These are phyloP conservation scores for Linum tenue DNA, from an alignment of 345 rosid genomes.

Conservation along the genomic window DNA sequence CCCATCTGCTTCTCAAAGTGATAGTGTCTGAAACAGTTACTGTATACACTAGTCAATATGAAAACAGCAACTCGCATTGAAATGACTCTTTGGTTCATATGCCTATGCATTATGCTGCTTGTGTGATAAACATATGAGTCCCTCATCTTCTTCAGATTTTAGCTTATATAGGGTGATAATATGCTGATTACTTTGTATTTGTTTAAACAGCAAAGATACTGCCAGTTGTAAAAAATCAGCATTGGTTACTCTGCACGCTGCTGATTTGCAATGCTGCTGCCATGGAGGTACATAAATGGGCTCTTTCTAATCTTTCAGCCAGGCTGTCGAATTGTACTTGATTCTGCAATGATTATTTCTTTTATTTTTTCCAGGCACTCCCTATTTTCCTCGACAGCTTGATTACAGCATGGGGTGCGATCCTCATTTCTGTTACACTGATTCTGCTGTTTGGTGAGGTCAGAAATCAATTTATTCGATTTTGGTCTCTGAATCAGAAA, in stretches of 20 bases:
- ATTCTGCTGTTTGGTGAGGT: slow-evolving; percentile 10
- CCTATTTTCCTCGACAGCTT: slow-evolving; percentile 5
- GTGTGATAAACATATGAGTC: neutral
- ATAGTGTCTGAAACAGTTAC: no score
- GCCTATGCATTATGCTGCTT: neutral
- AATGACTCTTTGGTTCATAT: neutral
- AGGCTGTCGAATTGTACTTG: neutral
- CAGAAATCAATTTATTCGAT: neutral
- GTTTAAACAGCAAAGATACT: slow-evolving; percentile 8
- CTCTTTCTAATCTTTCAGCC: neutral
- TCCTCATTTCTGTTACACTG: slow-evolving; percentile 5
- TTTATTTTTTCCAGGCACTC: neutral
- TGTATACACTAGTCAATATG: no score
- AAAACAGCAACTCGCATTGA: no score
- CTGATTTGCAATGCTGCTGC: slow-evolving; percentile 10
- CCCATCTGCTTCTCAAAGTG: no score
- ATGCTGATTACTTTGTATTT: neutral
- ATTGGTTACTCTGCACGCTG: slow-evolving; percentile 6
- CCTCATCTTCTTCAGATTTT: neutral
- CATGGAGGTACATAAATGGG: neutral
- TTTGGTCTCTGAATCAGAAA: neutral
- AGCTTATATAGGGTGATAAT: neutral
- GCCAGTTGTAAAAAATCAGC: slow-evolving; percentile 8
- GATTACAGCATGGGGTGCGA: slow-evolving; percentile 4
- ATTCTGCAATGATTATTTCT: neutral